Evolutionary conservation across 208 protist species (phyloP).

Genomic region (Giardia duodenalis): DNA sequence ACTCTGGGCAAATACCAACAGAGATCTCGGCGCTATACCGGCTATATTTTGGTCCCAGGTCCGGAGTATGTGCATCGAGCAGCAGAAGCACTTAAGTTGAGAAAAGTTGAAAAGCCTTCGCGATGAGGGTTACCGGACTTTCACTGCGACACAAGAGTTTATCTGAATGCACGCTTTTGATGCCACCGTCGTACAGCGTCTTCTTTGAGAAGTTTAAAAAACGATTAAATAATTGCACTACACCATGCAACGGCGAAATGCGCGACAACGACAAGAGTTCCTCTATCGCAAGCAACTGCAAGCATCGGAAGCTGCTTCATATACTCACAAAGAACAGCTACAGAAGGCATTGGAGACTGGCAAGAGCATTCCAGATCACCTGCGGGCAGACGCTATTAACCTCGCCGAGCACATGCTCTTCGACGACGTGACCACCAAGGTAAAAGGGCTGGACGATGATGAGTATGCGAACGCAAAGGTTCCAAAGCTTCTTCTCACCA

Average conservation of each 20-base stretch:
- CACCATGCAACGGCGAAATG: not conserved
- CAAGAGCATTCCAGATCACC: not conserved
- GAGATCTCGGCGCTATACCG: too few species aligned
- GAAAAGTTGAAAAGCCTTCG: too few species aligned
- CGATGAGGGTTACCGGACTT: too few species aligned
- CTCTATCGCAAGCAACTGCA: not conserved
- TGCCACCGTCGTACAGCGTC: too few species aligned
- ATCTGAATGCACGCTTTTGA: too few species aligned
- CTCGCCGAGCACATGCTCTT: not conserved
- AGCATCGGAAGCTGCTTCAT: not conserved
- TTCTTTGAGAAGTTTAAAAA: too few species aligned
- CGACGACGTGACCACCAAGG: not conserved
- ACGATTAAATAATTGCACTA: not conserved
- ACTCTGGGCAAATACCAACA: too few species aligned
- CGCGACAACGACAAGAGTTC: not conserved
- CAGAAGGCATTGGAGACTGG: not conserved
- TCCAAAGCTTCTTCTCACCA: conserved; percentile 93
- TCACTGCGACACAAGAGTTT: too few species aligned
- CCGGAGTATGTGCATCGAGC: too few species aligned
- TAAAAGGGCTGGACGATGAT: conserved; percentile 32
- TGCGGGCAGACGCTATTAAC: not conserved
- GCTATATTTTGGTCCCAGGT: too few species aligned
- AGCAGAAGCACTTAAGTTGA: too few species aligned
- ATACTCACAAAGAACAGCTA: not conserved
- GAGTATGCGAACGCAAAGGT: conserved; percentile 36